Evolutionary conservation across 768 basidiomycete genomes (phyloP).

Genomic region (Glaciozyma antarctica): DNA sequence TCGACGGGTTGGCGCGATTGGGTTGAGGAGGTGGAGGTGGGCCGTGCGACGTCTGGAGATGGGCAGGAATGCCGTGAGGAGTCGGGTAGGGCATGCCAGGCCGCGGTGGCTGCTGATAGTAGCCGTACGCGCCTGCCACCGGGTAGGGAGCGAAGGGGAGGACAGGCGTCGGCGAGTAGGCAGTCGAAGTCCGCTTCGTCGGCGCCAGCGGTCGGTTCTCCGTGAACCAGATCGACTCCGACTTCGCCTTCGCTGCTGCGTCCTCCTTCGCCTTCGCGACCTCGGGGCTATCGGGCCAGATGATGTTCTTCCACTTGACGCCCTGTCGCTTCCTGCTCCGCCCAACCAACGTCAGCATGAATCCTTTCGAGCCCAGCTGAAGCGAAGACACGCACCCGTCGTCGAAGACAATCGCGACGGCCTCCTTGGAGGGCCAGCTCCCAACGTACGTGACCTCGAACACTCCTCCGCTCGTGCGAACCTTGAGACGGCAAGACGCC

Average conservation of each 20-base stretch:
- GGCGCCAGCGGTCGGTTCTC: background rate
- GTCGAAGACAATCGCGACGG: slow-evolving; percentile 68
- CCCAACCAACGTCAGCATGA: background rate
- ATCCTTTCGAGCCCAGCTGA: no score
- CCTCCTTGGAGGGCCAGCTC: slow-evolving; percentile 58
- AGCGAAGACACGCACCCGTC: slow-evolving; percentile 26
- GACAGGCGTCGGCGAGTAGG: background rate
- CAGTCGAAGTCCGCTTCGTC: background rate
- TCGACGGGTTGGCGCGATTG: no score
- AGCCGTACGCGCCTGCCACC: background rate
- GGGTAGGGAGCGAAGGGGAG: background rate
- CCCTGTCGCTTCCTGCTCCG: slow-evolving; percentile 4
- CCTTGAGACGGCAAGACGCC: slow-evolving; percentile 65
- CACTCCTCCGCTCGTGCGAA: slow-evolving; percentile 71
- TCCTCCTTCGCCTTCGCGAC: slow-evolving; percentile 18
- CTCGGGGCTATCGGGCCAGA: slow-evolving; percentile 27
- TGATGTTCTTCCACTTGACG: slow-evolving; percentile 26
- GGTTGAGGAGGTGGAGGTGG: background rate
- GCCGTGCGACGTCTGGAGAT: background rate
- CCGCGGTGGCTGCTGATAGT: background rate
- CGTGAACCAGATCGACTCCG: background rate
- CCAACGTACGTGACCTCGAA: slow-evolving; percentile 74
- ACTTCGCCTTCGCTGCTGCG: background rate
- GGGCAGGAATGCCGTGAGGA: background rate
- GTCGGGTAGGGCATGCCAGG: background rate